phyloP scores from a whole-genome alignment of 768 basidiomycete species.

The Tricholoma bakamatsutake region DNA sequence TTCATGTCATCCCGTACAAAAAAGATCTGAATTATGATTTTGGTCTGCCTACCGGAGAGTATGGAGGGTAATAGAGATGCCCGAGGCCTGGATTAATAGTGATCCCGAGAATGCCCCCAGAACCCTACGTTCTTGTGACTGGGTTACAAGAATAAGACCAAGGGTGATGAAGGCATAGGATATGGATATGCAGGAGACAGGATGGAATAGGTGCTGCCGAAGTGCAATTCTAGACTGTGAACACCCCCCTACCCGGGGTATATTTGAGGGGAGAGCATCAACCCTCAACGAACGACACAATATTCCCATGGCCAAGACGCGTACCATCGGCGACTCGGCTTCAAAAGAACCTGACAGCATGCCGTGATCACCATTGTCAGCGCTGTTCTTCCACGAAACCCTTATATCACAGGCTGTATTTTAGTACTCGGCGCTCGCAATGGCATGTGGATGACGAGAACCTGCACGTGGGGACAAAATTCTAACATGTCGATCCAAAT shows the following conservation, averaged over 20 bases:
- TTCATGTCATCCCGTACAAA: too few species aligned
- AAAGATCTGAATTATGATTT: too few species aligned
- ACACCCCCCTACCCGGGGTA: slow-evolving; percentile 10
- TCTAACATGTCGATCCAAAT: background rate
- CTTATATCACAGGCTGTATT: too few species aligned
- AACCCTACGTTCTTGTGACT: background rate
- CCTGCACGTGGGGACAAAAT: background rate
- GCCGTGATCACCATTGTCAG: too few species aligned
- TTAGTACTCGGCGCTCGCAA: too few species aligned
- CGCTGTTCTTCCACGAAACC: too few species aligned
- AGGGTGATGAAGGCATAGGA: slow-evolving; percentile 7
- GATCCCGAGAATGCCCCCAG: slow-evolving; percentile 1
- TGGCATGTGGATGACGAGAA: too few species aligned
- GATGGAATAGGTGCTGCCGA: slow-evolving; percentile 6
- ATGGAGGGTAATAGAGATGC: too few species aligned
- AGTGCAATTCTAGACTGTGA: slow-evolving; percentile 13
- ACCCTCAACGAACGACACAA: background rate
- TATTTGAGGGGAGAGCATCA: background rate
- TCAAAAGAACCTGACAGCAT: too few species aligned
- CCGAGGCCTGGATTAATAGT: too few species aligned
- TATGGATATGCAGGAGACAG: slow-evolving; percentile 4
- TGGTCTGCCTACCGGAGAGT: too few species aligned
- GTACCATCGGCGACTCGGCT: background rate
- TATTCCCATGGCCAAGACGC: background rate
- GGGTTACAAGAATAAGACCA: slow-evolving; percentile 3